Conservation (phyloP, 2,329 filamentous ascomycete species). For the Aspergillus texensis region DNA sequence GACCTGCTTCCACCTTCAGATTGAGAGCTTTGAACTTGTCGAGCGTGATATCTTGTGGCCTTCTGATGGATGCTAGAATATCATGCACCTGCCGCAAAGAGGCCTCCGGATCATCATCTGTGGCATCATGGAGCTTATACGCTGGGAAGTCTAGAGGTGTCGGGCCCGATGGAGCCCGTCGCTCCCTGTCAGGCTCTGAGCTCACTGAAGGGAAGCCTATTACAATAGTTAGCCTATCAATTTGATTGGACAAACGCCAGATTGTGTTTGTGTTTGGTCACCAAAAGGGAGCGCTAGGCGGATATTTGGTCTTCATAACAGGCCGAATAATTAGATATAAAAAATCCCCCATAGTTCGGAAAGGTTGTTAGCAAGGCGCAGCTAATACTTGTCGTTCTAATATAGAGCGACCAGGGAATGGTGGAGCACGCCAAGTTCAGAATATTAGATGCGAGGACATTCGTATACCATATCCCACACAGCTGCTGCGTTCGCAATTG, state of each 20-base stretch:
- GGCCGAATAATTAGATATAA: not conserved
- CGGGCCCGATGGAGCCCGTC: constrained; percentile 52
- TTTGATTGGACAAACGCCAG: not conserved
- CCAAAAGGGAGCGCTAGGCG: not conserved
- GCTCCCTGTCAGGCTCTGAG: constrained; percentile 44
- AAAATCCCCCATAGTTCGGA: not conserved
- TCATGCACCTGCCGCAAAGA: constrained; percentile 45
- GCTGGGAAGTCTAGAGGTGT: constrained; percentile 56
- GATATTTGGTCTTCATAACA: not conserved
- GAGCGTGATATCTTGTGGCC: constrained; percentile 43
- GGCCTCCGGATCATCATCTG: constrained; percentile 36
- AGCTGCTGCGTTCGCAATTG: not conserved
- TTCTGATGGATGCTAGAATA: constrained; percentile 47
- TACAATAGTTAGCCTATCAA: constrained; percentile 16
- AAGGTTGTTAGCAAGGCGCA: not conserved
- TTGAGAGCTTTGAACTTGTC: constrained; percentile 47
- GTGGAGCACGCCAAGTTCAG: not conserved
- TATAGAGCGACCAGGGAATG: not conserved
- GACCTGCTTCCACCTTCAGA: constrained; percentile 39
- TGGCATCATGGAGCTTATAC: constrained; percentile 43
- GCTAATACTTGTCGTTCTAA: not conserved
- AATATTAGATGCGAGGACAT: not conserved
- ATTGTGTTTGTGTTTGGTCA: not conserved
- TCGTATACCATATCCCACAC: not conserved
- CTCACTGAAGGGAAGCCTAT: constrained; percentile 35